A percentile compares a stretch with the other conserved stretches of the same genome.
Conservation (phyloP, 2,329 filamentous ascomycete genomes). For the Alternaria rosae region DNA sequence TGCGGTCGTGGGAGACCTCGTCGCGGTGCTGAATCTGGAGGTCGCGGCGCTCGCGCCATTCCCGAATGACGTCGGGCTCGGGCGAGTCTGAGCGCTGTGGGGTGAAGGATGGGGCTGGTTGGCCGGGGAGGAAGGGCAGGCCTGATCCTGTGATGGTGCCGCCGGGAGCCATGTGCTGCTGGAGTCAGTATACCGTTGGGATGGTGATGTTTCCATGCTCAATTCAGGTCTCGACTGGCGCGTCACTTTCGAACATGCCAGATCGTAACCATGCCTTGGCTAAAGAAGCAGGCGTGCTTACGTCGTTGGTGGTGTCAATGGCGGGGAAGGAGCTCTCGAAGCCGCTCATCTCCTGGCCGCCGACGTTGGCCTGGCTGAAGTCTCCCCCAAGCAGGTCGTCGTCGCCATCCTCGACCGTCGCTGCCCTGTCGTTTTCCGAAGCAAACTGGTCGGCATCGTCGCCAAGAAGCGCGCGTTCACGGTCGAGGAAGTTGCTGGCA, state of each 20-base stretch:
- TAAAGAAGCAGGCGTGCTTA: constrained; percentile 50
- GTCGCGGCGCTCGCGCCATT: constrained; percentile 92
- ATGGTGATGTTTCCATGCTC: not conserved
- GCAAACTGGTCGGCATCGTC: constrained; percentile 93
- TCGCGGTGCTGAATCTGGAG: constrained; percentile 82
- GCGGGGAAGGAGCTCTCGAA: constrained; percentile 95
- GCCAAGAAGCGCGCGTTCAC: constrained; percentile 88
- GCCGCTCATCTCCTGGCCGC: constrained; percentile 59
- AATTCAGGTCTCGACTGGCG: not conserved
- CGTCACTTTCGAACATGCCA: not conserved
- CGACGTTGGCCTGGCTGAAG: constrained; percentile 52
- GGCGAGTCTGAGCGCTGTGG: constrained; percentile 72
- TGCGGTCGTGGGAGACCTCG: constrained; percentile 82
- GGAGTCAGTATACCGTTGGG: constrained; percentile 17
- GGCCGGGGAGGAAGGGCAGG: constrained; percentile 61
- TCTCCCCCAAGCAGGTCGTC: constrained; percentile 75
- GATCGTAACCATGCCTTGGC: not conserved
- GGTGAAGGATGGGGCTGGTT: constrained; percentile 46
- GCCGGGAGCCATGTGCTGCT: constrained; percentile 73
- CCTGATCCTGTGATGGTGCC: constrained; percentile 79
- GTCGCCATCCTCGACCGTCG: constrained; percentile 68
- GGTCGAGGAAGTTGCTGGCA: constrained; percentile 84
- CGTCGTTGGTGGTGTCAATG: constrained; percentile 76
- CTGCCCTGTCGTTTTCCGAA: constrained; percentile 73
- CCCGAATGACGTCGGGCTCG: constrained; percentile 84